Evolutionary conservation across 768 basidiomycete genomes (phyloP).

Genomic region (Tricholoma furcatifolium): DNA sequence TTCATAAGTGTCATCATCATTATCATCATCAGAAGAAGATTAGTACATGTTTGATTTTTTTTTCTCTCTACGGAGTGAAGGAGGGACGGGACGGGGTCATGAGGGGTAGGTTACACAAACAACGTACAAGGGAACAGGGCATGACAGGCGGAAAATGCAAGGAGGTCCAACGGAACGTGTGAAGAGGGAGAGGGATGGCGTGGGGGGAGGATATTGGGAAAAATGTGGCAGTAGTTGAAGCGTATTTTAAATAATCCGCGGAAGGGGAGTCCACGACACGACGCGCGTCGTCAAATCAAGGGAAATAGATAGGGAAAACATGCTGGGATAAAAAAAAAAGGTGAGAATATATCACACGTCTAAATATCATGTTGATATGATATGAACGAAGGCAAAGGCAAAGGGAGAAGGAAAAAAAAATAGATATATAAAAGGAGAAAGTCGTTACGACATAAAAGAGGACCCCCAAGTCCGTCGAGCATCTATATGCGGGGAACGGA

Average conservation of each 20-base stretch:
- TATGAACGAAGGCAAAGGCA: slow-evolving; percentile 4
- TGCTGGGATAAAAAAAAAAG: not conserved
- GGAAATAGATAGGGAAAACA: not conserved
- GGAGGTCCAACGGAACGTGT: slow-evolving; percentile 1
- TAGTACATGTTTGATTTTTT: slow-evolving; percentile 9
- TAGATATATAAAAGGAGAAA: slow-evolving; percentile 6
- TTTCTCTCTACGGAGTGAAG: slow-evolving; percentile 13
- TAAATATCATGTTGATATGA: not conserved
- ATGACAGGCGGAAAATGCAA: too few relatives aligned
- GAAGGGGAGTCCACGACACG: not conserved
- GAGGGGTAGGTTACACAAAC: slow-evolving; percentile 4
- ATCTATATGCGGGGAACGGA: not conserved
- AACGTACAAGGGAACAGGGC: slow-evolving; percentile 3
- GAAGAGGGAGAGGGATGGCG: not conserved
- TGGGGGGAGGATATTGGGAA: not conserved
- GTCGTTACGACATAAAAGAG: slow-evolving; percentile 12
- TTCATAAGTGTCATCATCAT: too few relatives aligned
- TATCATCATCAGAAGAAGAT: not conserved
- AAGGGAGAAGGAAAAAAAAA: slow-evolving; percentile 3
- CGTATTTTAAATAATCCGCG: slow-evolving; percentile 10
- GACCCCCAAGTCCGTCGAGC: not conserved
- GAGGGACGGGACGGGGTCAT: slow-evolving; percentile 1
- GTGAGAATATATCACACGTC: slow-evolving; percentile 15
- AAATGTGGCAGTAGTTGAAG: not conserved
- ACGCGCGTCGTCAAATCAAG: not conserved